These are phyloP conservation scores for Poa annua DNA, from an alignment of 176 grass and related monocot genomes.

Conservation along the genomic window DNA sequence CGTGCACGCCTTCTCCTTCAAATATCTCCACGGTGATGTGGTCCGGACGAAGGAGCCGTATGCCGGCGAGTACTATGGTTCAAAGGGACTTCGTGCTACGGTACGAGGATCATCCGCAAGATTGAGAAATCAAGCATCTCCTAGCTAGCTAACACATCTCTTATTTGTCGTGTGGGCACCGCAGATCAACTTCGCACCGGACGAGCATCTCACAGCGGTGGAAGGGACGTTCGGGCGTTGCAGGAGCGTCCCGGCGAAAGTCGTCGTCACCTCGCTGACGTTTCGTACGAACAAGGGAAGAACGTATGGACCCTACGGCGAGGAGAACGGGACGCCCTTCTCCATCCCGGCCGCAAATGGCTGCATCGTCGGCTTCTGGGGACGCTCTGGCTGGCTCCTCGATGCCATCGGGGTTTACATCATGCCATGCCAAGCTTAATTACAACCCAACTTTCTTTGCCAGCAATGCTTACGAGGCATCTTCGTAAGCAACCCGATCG, in stretches of 20 bases:
- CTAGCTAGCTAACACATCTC: too few relatives aligned
- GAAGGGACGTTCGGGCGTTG: conserved; percentile 7
- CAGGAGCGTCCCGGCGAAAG: not conserved
- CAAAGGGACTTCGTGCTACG: too few relatives aligned
- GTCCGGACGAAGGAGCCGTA: too few relatives aligned
- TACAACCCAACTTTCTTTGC: not conserved
- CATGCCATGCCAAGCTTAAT: not conserved
- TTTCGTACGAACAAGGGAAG: conserved; percentile 27
- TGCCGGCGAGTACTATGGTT: too few relatives aligned
- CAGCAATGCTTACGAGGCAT: not conserved
- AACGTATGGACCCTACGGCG: conserved; percentile 24
- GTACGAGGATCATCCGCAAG: too few relatives aligned
- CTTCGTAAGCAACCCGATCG: not conserved
- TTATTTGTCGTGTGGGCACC: not conserved
- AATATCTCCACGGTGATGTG: not conserved
- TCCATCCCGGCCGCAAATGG: not conserved
- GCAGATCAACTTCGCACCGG: not conserved
- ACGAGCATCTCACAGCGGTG: not conserved
- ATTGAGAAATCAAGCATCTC: too few relatives aligned
- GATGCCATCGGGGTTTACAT: conserved; percentile 35
- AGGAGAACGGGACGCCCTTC: not conserved
- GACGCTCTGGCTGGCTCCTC: conserved; percentile 40
- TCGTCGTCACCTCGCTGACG: conserved; percentile 39
- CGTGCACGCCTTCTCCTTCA: conserved; percentile 21
- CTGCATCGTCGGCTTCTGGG: conserved; percentile 43